Percentiles rank a stretch among this genome's conserved stretches.
Evolutionary conservation across 441 rosid species (phyloP).

Genomic region (Pelargonium cotyledonis): DNA sequence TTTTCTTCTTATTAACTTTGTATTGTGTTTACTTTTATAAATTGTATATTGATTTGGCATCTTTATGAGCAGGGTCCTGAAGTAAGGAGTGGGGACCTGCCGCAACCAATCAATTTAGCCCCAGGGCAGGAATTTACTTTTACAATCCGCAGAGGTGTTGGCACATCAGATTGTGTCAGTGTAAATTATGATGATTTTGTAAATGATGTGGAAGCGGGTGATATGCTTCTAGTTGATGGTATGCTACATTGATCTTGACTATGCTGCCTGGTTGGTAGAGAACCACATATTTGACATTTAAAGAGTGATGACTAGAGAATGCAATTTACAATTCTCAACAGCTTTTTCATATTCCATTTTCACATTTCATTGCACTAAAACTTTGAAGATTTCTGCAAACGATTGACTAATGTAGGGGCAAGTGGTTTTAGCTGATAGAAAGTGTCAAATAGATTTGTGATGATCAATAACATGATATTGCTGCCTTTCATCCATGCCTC

Average conservation of each 20-base stretch:
- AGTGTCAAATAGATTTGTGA: no score
- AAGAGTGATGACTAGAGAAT: no score
- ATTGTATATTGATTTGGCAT: background rate
- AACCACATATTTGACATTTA: no score
- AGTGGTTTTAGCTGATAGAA: no score
- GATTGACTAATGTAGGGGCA: no score
- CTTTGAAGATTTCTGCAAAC: no score
- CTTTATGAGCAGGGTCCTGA: background rate
- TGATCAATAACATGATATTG: no score
- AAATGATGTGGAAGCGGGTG: slow-evolving; percentile 83
- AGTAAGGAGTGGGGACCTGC: slow-evolving; percentile 88
- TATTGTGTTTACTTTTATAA: background rate
- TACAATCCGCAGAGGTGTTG: slow-evolving; percentile 83
- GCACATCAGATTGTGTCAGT: slow-evolving; percentile 73
- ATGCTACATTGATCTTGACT: slow-evolving; percentile 19
- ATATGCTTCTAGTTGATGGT: slow-evolving; percentile 99
- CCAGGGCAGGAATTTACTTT: slow-evolving; percentile 91
- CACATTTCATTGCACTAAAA: no score
- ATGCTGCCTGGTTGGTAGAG: no score
- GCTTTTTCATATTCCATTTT: no score
- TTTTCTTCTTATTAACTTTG: background rate
- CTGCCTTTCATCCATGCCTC: no score
- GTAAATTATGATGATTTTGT: slow-evolving; percentile 97
- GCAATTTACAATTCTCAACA: no score
- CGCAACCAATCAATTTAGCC: slow-evolving; percentile 61